Conservation (phyloP, 108 stramenopile species). For the Cyclotella kingstonii region DNA sequence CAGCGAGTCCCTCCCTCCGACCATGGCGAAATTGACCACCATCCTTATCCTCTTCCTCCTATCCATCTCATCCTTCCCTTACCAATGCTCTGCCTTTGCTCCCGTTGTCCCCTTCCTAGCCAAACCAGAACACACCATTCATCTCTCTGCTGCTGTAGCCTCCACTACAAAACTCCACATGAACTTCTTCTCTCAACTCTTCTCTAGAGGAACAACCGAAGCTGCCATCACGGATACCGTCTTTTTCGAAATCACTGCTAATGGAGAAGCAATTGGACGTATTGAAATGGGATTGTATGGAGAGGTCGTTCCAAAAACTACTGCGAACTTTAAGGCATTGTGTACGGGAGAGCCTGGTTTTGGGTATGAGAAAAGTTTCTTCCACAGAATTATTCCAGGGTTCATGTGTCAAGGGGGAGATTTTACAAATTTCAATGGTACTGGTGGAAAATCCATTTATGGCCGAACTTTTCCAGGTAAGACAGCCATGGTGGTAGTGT, state of each 20-base stretch:
- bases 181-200: conserved; percentile 39
- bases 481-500: too few species aligned
- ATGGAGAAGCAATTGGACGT: conserved; percentile 67
- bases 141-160: neutral
- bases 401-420: conserved; percentile 94
- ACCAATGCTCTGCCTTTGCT: neutral
- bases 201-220: conserved; percentile 50
- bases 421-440: conserved; percentile 85
- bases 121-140: neutral
- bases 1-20: too few species aligned
- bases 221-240: conserved; percentile 88
- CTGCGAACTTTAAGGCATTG: conserved; percentile 79
- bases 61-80: conserved; percentile 17
- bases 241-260: conserved; percentile 87
- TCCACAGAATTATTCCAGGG: conserved; percentile 88
- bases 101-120: conserved; percentile 1
- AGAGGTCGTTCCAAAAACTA: conserved; percentile 85
- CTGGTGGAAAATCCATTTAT: conserved; percentile 88
- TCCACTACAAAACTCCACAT: conserved; percentile 15
- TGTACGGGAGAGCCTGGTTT: conserved; percentile 87
- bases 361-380: conserved; percentile 82
- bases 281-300: conserved; percentile 93
- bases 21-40: too few species aligned
- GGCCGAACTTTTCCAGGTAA: conserved; percentile 80
- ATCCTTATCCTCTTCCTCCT: conserved; percentile 13